phyloP scores from a whole-genome alignment of 805 yeast genomes.

The Helenozyma rhizophorensis region DNA sequence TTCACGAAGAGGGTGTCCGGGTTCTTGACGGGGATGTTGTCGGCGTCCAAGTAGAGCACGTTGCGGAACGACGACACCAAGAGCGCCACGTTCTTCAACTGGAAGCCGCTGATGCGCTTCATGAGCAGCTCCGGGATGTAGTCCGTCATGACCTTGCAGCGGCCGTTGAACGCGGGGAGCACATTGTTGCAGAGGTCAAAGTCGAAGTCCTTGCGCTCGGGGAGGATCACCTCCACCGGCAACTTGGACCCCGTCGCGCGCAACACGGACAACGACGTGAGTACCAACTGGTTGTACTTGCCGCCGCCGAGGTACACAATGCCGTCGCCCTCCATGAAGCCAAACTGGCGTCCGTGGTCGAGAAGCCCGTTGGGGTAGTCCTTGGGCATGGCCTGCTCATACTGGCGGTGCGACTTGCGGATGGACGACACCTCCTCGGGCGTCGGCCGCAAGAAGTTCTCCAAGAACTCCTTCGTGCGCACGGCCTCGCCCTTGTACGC shows the following conservation, averaged over 20 bases:
- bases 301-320: slow-evolving; percentile 39
- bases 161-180: slow-evolving; percentile 30
- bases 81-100: slow-evolving; percentile 34
- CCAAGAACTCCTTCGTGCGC: slow-evolving; percentile 23
- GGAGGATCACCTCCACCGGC: slow-evolving; percentile 37
- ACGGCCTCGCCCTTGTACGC: slow-evolving; percentile 25
- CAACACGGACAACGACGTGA: slow-evolving; percentile 29
- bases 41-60: slow-evolving; percentile 36
- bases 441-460: slow-evolving; percentile 18
- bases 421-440: slow-evolving; percentile 17
- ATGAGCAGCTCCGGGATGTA: slow-evolving; percentile 22
- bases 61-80: slow-evolving; percentile 33
- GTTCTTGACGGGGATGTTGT: slow-evolving; percentile 32
- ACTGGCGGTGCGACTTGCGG: slow-evolving; percentile 19
- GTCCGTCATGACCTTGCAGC: slow-evolving; percentile 46
- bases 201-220: slow-evolving; percentile 29
- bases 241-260: slow-evolving; percentile 29
- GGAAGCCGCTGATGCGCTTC: slow-evolving; percentile 25
- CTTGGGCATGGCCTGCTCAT: slow-evolving; percentile 18
- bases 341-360: slow-evolving; percentile 12
- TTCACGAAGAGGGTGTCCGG: slow-evolving; percentile 33
- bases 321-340: slow-evolving; percentile 35
- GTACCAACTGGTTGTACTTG: slow-evolving; percentile 30
- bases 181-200: slow-evolving; percentile 28
- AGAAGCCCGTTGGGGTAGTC: slow-evolving; percentile 20